Evolutionary conservation across 805 yeast genomes (phyloP).

Genomic region (Ogataea angusta): DNA sequence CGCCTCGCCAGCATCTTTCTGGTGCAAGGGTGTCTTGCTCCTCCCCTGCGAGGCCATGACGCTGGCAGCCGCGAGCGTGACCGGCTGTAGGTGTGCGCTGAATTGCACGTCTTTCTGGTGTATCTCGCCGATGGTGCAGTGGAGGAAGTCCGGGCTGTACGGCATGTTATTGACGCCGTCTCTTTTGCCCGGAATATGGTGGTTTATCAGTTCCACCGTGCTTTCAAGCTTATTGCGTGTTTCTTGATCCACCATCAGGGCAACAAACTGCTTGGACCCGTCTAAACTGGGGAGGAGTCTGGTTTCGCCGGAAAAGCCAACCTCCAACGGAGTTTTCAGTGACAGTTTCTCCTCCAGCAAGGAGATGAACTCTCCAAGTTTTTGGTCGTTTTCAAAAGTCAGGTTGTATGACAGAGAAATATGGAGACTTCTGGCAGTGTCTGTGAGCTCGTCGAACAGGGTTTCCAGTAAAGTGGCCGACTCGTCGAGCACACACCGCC

Average conservation of each 20-base stretch:
- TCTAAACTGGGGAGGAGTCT: conserved; percentile 18
- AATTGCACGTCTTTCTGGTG: neutral
- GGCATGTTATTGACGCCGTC: conserved; percentile 3
- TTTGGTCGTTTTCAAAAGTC: conserved; percentile 5
- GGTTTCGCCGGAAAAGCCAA: conserved; percentile 6
- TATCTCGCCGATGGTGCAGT: conserved; percentile 17
- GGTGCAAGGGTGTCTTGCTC: conserved; percentile 8
- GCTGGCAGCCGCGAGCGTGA: conserved; percentile 1
- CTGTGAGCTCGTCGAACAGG: conserved; percentile 14
- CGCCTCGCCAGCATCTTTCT: neutral
- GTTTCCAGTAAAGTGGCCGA: conserved; percentile 3
- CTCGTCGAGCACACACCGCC: neutral
- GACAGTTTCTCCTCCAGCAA: neutral
- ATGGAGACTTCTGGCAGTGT: conserved; percentile 15
- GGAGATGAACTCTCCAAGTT: conserved; percentile 1
- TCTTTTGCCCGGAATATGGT: conserved; percentile 5
- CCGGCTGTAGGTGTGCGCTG: neutral
- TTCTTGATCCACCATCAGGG: conserved; percentile 11
- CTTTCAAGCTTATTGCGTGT: neutral
- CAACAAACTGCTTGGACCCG: conserved; percentile 14
- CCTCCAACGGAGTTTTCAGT: conserved; percentile 5
- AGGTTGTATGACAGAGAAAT: conserved; percentile 22
- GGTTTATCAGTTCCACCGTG: conserved; percentile 13
- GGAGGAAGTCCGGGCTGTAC: conserved; percentile 9
- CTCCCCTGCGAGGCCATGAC: neutral